These are phyloP conservation scores for Pterulicium gracile DNA, from an alignment of 1,284 basidiomycete species.

Conservation along the genomic window DNA sequence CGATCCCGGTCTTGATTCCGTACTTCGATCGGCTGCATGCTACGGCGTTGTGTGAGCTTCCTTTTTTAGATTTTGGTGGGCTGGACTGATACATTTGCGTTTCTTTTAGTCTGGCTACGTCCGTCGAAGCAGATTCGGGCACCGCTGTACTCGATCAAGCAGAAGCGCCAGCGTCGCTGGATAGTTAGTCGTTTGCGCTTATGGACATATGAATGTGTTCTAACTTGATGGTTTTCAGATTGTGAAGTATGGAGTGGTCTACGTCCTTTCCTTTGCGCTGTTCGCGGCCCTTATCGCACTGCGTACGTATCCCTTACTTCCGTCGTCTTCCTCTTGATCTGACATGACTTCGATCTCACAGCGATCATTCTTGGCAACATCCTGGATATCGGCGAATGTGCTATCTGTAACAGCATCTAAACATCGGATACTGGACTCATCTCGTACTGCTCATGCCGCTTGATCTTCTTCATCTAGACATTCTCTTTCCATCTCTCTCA, in stretches of 20 bases:
- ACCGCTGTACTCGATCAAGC: conserved; percentile 85
- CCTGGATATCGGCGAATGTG: background rate
- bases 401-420: background rate
- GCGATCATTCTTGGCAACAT: background rate
- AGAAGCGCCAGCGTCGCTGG: conserved; percentile 77
- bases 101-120: conserved; percentile 64
- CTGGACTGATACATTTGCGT: conserved; percentile 11
- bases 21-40: conserved; percentile 71
- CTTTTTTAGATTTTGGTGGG: conserved; percentile 13
- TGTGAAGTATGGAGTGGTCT: conserved; percentile 70
- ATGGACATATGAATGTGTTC: conserved; percentile 6
- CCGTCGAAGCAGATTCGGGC: conserved; percentile 88
- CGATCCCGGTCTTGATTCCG: conserved; percentile 61
- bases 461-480: conserved; percentile 1
- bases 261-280: conserved; percentile 61
- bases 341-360: background rate
- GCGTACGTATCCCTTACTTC: conserved; percentile 43
- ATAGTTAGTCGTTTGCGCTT: conserved; percentile 45
- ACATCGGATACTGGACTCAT: background rate
- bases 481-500: background rate
- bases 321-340: background rate
- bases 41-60: conserved; percentile 55
- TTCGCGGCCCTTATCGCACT: conserved; percentile 71
- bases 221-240: conserved; percentile 27
- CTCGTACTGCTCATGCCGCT: background rate